These are phyloP conservation scores for Aspergillus vadensis DNA, from an alignment of 2,329 filamentous ascomycete species.

Conservation along the genomic window DNA sequence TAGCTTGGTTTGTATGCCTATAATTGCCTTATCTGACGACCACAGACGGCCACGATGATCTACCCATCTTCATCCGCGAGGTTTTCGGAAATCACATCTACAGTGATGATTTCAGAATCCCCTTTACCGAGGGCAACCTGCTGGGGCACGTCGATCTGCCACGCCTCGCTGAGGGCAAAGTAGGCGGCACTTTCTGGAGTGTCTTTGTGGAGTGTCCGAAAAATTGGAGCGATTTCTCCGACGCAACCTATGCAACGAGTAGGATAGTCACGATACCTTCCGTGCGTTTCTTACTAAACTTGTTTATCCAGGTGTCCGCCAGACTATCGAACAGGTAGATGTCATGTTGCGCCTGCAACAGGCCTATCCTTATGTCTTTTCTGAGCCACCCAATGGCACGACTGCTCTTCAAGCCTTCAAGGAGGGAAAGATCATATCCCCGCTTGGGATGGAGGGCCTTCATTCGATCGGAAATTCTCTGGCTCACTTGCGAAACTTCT, in stretches of 20 bases:
- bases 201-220: conserved; percentile 77
- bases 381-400: conserved; percentile 58
- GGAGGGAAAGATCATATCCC: conserved; percentile 69
- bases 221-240: conserved; percentile 71
- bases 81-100: conserved; percentile 78
- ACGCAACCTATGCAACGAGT: conserved; percentile 70
- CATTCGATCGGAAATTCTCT: conserved; percentile 86
- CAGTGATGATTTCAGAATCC: conserved; percentile 45
- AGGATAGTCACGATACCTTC: conserved; percentile 28
- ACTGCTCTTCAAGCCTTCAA: conserved; percentile 65
- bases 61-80: conserved; percentile 71
- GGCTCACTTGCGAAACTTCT: conserved; percentile 69
- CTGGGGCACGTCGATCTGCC: conserved; percentile 75
- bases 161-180: conserved; percentile 65
- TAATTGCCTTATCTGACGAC: not conserved
- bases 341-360: conserved; percentile 37
- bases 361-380: conserved; percentile 52
- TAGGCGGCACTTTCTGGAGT: conserved; percentile 89
- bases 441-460: conserved; percentile 80
- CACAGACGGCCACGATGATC: conserved; percentile 85
- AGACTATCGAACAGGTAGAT: conserved; percentile 42
- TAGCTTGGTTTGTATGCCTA: not conserved
- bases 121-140: conserved; percentile 72
- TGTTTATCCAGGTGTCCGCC: conserved; percentile 28
- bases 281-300: not conserved